Base-by-base conservation (phyloP, 2,329 filamentous ascomycete genomes). In the Sordariomycetes sp. region DNA sequence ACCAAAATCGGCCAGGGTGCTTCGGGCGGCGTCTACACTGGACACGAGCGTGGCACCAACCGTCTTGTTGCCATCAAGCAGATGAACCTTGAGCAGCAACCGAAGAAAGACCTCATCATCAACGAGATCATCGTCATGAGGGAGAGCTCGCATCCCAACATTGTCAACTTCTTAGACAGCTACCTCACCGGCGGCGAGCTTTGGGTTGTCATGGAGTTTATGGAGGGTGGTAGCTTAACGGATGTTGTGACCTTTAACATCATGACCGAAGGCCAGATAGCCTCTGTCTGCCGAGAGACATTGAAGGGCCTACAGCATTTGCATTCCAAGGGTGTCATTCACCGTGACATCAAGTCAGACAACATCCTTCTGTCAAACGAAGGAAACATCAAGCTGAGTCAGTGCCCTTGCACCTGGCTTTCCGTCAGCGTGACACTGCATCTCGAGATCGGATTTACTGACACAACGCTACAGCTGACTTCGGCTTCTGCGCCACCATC, bases 51-150 rank as follows among this genome's bases (percentile, higher is more conserved):
- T 43, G 81, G 77, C 36, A 83, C 78, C 25, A 94, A 94, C 59
- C 79, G 82, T 42, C 79, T 93, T 46, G 92, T 98, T 24, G 92
- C 92, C 27, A 96, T 98, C 62, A 98, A 98, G 66, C 92, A 98
- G 66, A 98, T 98, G 92, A 96, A 96, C 46, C 66, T 98, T 36
- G 92, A 96, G 58, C 84, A 96, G 60, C 92, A 98, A 51, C 92
- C 92, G 3, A 96, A 96, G 73, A 98, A 98, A 60, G 92, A 98
- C 49, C 68, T 96, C 32, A 98, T 98, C 51, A 95, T 98, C 61
- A 98, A 98, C 58, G 92, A 98, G 56, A 98, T 98, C 46, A 63
- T 98, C 38, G 92, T 98, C 38, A 98, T 98, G 92, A 94, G 93
- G 64, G 92, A 96, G 51, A 95, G 88, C 68, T 92, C 86, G 38